These are phyloP conservation scores for Zymoseptoria ardabiliae DNA, from an alignment of 2,329 filamentous ascomycete genomes.

Conservation along the genomic window DNA sequence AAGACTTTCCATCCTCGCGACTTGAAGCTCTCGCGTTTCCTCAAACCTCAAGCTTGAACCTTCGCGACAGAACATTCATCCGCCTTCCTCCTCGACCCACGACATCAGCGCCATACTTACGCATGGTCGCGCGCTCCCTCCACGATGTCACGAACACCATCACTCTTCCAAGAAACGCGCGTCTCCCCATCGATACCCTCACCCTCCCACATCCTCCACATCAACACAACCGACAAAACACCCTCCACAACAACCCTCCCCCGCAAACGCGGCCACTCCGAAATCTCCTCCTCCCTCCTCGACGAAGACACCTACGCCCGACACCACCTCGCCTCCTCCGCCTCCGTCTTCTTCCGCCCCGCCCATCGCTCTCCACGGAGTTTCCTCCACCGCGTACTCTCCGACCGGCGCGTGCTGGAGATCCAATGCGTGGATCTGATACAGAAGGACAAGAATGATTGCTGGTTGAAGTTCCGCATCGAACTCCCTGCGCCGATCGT, in stretches of 20 bases:
- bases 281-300: constrained; percentile 35
- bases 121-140: neutral
- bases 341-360: constrained; percentile 77
- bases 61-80: neutral
- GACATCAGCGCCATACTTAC: neutral
- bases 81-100: neutral
- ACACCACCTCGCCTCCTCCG: constrained; percentile 66
- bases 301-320: constrained; percentile 68
- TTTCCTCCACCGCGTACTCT: constrained; percentile 85
- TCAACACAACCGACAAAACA: constrained; percentile 55
- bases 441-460: constrained; percentile 34
- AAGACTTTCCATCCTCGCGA: neutral
- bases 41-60: neutral
- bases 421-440: constrained; percentile 76
- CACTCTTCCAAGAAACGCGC: constrained; percentile 24
- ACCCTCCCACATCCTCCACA: constrained; percentile 53
- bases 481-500: constrained; percentile 74
- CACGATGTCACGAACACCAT: constrained; percentile 14
- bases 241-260: constrained; percentile 36
- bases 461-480: constrained; percentile 65
- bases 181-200: constrained; percentile 17
- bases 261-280: constrained; percentile 31
- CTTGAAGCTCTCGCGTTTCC: neutral
- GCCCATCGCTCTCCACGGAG: constrained; percentile 69
- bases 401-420: constrained; percentile 72